Base-by-base conservation (phyloP, 2,329 filamentous ascomycete genomes). In the Leptographium flavum region DNA sequence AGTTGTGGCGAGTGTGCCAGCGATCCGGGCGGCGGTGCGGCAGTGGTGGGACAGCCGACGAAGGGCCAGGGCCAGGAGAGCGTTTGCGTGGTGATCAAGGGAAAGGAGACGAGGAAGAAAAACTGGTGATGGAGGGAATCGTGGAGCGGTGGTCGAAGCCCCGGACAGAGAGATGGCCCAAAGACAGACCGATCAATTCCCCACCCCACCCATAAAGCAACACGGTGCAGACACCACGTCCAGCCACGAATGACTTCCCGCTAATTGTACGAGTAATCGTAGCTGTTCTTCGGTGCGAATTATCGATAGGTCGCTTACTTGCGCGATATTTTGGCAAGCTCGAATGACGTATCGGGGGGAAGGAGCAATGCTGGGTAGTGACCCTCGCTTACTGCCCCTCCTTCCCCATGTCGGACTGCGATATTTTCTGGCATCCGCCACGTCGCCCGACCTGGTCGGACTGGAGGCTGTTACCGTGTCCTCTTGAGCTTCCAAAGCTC, bases 1-100 rank as follows among this genome's bases (percentile, higher is more conserved):
- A 36, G 58, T 68, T 30, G 60, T 66, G 21, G 60, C 60, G 27
- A 66, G 62, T 31, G 54, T 68, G 5, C 66, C 66, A 27, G 47
- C 44, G 14, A 42, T 46, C 15, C 44, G 44, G 6, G 44, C 31
- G 13, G 11, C 30, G 9, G 17, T 36, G 19, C 44, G 27, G 32
- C 31, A 35, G 28, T 32, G 23, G 43, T 23, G 28, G 30, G 14
- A 21, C 27, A 15, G 10, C n/a, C n/a, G 39, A 27, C 9, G 14
- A n/a, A n/a, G n/a, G n/a, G n/a, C n/a, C n/a, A n/a, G n/a, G n/a
- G n/a, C n/a, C n/a, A n/a, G n/a, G n/a, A n/a, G n/a, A n/a, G n/a
- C n/a, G n/a, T n/a, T n/a, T n/a, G 39, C 11, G 39, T 5, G 36
- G 4, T 25, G 25, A 3, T 17, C 23, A 3, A 25, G 5, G 8